phyloP scores from a whole-genome alignment of 108 stramenopile species.

The Discostella pseudostelligera region DNA sequence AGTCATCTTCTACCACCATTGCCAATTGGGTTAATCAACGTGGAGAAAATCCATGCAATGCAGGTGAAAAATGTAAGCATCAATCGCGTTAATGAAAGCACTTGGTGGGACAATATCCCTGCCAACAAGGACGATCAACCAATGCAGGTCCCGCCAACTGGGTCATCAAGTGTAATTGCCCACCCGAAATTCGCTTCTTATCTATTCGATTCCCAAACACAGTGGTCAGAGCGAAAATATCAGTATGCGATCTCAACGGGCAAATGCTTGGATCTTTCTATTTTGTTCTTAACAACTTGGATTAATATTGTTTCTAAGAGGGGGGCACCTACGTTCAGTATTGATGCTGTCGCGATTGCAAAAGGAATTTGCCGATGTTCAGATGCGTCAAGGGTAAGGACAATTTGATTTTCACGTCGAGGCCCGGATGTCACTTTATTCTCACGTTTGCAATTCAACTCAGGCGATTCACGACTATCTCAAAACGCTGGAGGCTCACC shows the following conservation, averaged over 20 bases:
- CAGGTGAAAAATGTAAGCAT: slow-evolving; percentile 21
- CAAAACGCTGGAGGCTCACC: slow-evolving; percentile 20
- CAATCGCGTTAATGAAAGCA: slow-evolving; percentile 4
- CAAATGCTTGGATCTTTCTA: slow-evolving; percentile 29
- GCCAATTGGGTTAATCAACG: slow-evolving; percentile 26
- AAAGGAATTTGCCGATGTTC: slow-evolving; percentile 42
- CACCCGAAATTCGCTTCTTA: slow-evolving; percentile 8
- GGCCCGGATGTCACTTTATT: neutral
- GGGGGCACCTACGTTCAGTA: slow-evolving; percentile 11
- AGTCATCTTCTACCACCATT: slow-evolving; percentile 28
- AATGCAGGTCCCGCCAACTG: slow-evolving; percentile 32
- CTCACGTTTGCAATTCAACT: no score
- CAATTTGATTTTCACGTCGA: no score
- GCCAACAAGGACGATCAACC: slow-evolving; percentile 6
- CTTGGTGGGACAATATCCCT: slow-evolving; percentile 34
- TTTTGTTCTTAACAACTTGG: slow-evolving; percentile 28
- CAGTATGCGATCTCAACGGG: slow-evolving; percentile 20
- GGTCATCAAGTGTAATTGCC: slow-evolving; percentile 13
- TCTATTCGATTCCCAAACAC: neutral
- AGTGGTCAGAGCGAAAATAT: slow-evolving; percentile 30
- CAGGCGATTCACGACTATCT: slow-evolving; percentile 36
- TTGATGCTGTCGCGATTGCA: slow-evolving; percentile 38
- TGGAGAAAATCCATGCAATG: slow-evolving; percentile 30
- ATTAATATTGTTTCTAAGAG: slow-evolving; percentile 17
- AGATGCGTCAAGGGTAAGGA: slow-evolving; percentile 33